Evolutionary conservation across 2,329 filamentous ascomycete species (phyloP), one percentile per base, ranked within the genome.

Genomic region (Fonsecaea monophora): DNA sequence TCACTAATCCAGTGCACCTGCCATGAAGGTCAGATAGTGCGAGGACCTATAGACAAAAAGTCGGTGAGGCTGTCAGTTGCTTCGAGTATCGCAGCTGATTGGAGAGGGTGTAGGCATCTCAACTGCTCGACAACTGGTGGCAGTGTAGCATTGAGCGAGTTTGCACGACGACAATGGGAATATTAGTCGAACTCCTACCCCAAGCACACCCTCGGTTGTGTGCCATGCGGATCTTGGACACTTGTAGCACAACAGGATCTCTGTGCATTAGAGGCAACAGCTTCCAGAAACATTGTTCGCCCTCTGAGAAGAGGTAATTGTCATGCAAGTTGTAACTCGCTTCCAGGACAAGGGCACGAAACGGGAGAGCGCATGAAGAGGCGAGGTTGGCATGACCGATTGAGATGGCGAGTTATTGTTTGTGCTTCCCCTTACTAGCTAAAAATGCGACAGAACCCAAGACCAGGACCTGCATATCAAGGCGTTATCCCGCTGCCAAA

Each of bases 51-150:
- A 21, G 32, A 21, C 12, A 37, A 21, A 42, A 21, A 54, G 57
- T 62, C 67, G 67, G 67, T 66, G 67, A 57, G 45, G 60, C 63
- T 62, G 67, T 66, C 64, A 66, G 35, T 58, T 32, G 10, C 25
- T 18, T 48, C 30, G 37, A 35, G 15, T 60, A 50, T 34, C 38
- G 18, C 40, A 21, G 6, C 42, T 38, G 42, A 25, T 32, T n/a
- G 2, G n/a, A 50, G 6, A 1, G 57, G 15, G 37, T n/a, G n/a
- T 60, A 37, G 45, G 35, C 34, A 10, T 15, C 50, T 4, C 50
- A 34, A 48, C 18, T 15, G 35, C 35, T 42, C 12, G 48, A 30
- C 10, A 45, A 53, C 34, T 15, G 18, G 35, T 5, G 34, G 37
- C 18, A 48, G 38, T 42, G 62, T 60, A 35, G 55, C 40, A 10